These are phyloP conservation scores for Tephrocybe sp. DNA, from an alignment of 768 basidiomycete genomes.

Conservation along the genomic window DNA sequence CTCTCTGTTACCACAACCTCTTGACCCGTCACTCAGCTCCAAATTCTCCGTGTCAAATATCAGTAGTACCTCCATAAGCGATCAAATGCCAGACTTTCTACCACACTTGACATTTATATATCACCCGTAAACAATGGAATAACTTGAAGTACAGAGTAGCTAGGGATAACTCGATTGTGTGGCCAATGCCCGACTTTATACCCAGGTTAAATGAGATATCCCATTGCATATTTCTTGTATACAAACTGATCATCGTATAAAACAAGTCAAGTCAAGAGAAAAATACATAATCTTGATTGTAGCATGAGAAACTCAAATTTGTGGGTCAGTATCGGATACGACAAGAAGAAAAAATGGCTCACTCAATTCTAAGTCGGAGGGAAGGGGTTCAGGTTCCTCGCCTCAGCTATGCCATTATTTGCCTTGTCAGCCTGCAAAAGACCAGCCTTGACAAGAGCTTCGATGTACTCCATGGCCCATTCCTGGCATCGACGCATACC, in stretches of 20 bases:
- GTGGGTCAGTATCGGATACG: not conserved
- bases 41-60: no score
- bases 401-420: not conserved
- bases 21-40: no score
- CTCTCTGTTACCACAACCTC: no score
- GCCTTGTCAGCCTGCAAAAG: constrained; percentile 1
- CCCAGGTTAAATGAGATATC: no score
- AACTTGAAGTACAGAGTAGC: no score
- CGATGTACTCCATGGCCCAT: constrained; percentile 5
- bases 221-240: not conserved
- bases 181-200: no score
- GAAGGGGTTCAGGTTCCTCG: not conserved
- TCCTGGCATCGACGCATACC: constrained; percentile 7
- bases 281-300: not conserved
- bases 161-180: no score
- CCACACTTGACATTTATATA: no score
- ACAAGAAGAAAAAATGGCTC: not conserved
- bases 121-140: no score
- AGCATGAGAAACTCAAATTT: not conserved
- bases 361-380: not conserved
- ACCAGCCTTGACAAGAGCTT: constrained; percentile 1
- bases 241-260: not conserved
- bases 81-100: no score
- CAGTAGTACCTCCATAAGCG: no score
- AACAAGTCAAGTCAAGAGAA: not conserved